Conservation (phyloP, 306 rosid species). For the Prunus salicina region DNA sequence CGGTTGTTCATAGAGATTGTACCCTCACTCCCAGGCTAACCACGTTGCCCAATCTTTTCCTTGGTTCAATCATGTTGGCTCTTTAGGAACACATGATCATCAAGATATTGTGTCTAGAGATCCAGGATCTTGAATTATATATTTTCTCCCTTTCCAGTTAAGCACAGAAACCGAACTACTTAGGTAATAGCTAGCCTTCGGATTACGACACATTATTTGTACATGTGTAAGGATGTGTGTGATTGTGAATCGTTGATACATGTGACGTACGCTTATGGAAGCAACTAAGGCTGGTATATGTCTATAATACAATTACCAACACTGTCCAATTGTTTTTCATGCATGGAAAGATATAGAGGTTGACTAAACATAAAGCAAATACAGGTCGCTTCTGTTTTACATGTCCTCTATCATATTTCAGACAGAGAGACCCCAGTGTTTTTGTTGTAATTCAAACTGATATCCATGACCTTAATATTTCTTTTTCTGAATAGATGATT, state of each 20-base stretch:
- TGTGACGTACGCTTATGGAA: too few relatives aligned
- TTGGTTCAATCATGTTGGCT: not conserved
- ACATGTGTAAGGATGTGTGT: too few relatives aligned
- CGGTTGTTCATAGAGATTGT: slow-evolving; percentile 6
- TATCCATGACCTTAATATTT: not conserved
- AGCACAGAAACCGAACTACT: too few relatives aligned
- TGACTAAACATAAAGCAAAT: not conserved
- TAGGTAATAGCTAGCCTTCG: too few relatives aligned
- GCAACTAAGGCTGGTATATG: too few relatives aligned
- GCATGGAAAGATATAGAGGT: not conserved
- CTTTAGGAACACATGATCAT: not conserved
- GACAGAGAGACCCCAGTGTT: not conserved
- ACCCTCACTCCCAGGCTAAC: slow-evolving; percentile 20
- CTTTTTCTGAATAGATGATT: not conserved
- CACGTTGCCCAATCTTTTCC: slow-evolving; percentile 5
- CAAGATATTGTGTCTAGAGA: too few relatives aligned
- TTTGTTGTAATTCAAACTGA: not conserved
- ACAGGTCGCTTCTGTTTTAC: not conserved
- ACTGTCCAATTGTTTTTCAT: not conserved
- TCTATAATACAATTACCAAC: too few relatives aligned
- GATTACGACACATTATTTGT: too few relatives aligned
- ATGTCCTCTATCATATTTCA: not conserved
- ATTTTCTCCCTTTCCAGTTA: too few relatives aligned
- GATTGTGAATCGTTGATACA: too few relatives aligned
- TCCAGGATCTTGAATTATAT: too few relatives aligned